These are phyloP conservation scores for Cyberlindnera xishuangbannaensis DNA, from an alignment of 805 yeast species.

Conservation along the genomic window DNA sequence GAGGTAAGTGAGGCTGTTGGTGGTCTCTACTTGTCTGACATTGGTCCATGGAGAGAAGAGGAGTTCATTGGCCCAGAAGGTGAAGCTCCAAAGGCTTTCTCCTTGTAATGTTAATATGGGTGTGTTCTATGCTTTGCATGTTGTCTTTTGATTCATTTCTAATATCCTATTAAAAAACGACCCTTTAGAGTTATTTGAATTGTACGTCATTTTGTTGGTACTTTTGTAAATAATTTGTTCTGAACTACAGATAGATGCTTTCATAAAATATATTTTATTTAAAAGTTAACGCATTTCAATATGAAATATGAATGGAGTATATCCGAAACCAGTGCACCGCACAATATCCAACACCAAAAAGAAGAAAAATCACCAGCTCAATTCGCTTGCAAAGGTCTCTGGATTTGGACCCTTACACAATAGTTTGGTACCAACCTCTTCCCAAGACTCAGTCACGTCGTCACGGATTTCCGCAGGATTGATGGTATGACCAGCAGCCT, in stretches of 20 bases:
- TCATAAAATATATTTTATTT: too few species aligned
- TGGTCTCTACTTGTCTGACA: conserved; percentile 81
- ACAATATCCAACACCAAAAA: too few species aligned
- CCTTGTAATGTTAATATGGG: conserved; percentile 4
- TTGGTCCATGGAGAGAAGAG: conserved; percentile 97
- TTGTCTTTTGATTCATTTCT: background rate
- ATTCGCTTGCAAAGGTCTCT: conserved; percentile 24
- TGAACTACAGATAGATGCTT: too few species aligned
- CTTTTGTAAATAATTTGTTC: too few species aligned
- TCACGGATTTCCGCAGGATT: conserved; percentile 44
- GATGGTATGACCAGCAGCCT: conserved; percentile 38
- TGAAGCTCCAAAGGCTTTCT: conserved; percentile 67
- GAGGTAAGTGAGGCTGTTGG: conserved; percentile 60
- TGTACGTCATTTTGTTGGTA: too few species aligned
- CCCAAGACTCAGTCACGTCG: conserved; percentile 44
- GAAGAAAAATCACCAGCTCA: conserved; percentile 19
- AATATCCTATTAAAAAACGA: background rate
- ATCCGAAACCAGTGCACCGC: too few species aligned
- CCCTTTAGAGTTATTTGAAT: too few species aligned
- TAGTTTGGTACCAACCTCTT: conserved; percentile 41
- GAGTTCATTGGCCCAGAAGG: conserved; percentile 92
- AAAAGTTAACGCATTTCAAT: too few species aligned
- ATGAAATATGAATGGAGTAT: too few species aligned
- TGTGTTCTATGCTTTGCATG: background rate
- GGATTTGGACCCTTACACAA: conserved; percentile 45